Evolutionary conservation across 306 rosid species (phyloP), one percentile per base, ranked within the genome.

Genomic region (Gastrolobium bilobum): DNA sequence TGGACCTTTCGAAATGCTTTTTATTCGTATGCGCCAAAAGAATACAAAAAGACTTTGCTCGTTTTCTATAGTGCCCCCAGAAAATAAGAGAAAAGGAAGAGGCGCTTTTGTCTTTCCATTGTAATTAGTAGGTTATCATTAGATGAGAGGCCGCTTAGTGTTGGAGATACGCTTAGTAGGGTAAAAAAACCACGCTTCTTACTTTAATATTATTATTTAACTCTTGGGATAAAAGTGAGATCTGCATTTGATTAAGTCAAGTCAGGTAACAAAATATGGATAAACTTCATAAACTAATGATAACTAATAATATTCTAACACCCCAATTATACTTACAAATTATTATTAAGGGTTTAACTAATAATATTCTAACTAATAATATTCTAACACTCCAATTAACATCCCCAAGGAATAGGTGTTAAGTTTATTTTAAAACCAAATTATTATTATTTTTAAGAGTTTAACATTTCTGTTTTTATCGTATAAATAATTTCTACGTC

Each of bases 1-100:
- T 86, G 54, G 68, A 79, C 76, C 82, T 73, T 84, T 86, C 62
- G 39, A 81, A 85, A 74, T 46, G 77, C 62, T 74, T 63, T 79
- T 77, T 68, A 68, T 29, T 60, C 51, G 68, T 59, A 77, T 84
- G 83, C 67, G 76, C 88, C 79, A 80, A 84, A 91, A 78, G 83
- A 75, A 81, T 62, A 81, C 80, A 82, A 87, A 81, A 85, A 86
- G 88, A 7, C 34, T 6, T 11, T 48, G 71, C 75, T 81, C 15
- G 58, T 7, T 89, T 82, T 76, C 85, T 26, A 37, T 60, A 73
- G 75, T 20, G 37, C 54, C 47, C 29, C 29, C 9, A 9, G 9
- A 29, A 73, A 52, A 84, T 14, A 54, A 50, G 31, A 39, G 74
- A 42, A 51, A 76, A 42, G 39, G 13, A 73, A 10, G 7, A 6